Conservation (phyloP, 768 basidiomycete species). For the Exidia glandulosa region DNA sequence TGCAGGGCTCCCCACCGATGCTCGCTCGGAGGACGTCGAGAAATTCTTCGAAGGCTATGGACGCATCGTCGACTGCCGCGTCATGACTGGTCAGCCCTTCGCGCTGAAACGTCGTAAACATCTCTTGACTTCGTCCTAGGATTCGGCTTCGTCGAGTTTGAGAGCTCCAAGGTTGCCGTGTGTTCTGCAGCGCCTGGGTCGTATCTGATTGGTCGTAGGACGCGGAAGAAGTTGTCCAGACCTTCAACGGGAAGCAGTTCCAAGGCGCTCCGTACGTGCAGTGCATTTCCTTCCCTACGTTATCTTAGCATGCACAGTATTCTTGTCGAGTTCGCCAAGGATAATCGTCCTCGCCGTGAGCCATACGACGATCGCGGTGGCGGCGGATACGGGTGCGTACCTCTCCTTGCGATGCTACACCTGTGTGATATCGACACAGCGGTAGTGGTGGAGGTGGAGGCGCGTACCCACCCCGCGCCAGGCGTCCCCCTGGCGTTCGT, state of each 20-base stretch:
- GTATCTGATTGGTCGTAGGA: conserved; percentile 41
- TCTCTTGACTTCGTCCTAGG: conserved; percentile 32
- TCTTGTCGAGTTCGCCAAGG: conserved; percentile 93
- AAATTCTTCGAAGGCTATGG: conserved; percentile 90
- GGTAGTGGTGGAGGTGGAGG: conserved; percentile 13
- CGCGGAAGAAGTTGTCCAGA: conserved; percentile 83
- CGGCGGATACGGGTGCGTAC: conserved; percentile 41
- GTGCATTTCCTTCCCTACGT: neutral
- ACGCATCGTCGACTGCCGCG: conserved; percentile 78
- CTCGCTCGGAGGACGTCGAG: conserved; percentile 71
- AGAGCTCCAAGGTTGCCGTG: conserved; percentile 56
- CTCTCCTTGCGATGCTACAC: conserved; percentile 2
- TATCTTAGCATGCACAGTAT: conserved; percentile 42
- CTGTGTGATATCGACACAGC: conserved; percentile 11
- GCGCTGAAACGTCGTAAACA: neutral
- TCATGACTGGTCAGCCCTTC: conserved; percentile 72
- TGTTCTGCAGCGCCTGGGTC: neutral
- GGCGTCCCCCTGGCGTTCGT: conserved; percentile 72
- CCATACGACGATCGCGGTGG: conserved; percentile 43
- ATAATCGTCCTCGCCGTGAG: conserved; percentile 77
- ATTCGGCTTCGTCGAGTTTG: conserved; percentile 97
- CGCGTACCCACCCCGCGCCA: conserved; percentile 41
- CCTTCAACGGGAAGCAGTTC: conserved; percentile 82
- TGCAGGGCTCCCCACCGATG: conserved; percentile 71
- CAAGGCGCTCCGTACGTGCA: conserved; percentile 66